Base-by-base conservation (phyloP, 139 green algal genomes). In the Ulvella scutata region DNA sequence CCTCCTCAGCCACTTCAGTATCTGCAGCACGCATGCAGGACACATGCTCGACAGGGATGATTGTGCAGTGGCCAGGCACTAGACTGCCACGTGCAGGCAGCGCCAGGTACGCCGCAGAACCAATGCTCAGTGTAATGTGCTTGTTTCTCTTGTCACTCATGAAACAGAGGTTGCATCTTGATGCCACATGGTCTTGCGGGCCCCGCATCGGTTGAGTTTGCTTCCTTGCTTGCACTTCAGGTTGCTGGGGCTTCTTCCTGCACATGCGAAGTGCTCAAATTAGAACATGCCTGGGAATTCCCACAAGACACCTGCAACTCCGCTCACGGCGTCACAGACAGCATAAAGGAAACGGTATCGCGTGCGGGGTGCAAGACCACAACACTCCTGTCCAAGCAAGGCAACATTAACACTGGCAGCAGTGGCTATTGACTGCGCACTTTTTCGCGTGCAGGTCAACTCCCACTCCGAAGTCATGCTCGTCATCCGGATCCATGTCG, bases 1-100 rank as follows among this genome's bases (percentile, higher is more conserved):
- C 80, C 84, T 98, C 94, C 0, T 87, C 94, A 89, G 88, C 96
- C 4, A 88, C 84, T n/a, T 79, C 82, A 43, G 98, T 94, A 74
- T 96, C 90, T 38, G 85, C 79, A 60, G 84, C 78, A 0, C 91
- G 84, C 1, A 82, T 84, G 44, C 84, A 90, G 20, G 86, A 37
- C 33, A 81, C 33, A 74, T 97, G 90, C 77, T 96, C 88, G 3
- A 81, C 78, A 4, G 92, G 85, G 35, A 89, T 79, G 75, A 98
- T 96, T 61, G 75, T 72, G 83, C 87, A 93, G 82, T 98, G 94
- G 3, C 90, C 89, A 2, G 84, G 80, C 17, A 89, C 86, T 72
- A 98, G 81, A 2, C 89, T 62, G 17, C 85, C 86, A 51, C 83
- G 75, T 3, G 78, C 38, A 13, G 92, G 88, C 74, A 98, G 77